Conservation (phyloP, 2,329 filamentous ascomycete species). For the Penicillium sp. region DNA sequence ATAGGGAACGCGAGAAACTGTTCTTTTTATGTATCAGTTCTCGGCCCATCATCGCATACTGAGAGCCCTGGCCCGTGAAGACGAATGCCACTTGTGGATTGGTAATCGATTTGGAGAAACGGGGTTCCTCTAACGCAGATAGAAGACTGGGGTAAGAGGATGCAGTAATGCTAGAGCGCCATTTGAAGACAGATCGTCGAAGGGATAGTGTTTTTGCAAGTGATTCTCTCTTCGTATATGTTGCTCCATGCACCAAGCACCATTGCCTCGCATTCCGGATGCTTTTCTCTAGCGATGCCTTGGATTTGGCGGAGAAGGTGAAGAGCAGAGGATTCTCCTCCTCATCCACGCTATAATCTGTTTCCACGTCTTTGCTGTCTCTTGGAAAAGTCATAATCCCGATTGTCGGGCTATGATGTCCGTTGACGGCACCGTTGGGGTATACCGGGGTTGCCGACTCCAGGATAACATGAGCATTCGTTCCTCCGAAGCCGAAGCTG, state of each 20-base stretch:
- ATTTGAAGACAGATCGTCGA: not conserved
- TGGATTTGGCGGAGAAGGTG: not conserved
- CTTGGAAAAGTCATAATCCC: not conserved
- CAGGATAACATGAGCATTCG: conserved; percentile 26
- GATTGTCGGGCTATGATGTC: not conserved
- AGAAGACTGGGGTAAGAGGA: not conserved
- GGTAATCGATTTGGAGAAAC: not conserved
- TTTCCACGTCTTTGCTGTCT: not conserved
- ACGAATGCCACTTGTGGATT: not conserved
- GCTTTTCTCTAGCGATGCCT: not conserved
- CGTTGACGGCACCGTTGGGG: not conserved
- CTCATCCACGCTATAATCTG: too few species aligned
- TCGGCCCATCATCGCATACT: conserved; percentile 4
- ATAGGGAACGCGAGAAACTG: not conserved
- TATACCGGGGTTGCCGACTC: not conserved
- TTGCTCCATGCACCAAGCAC: not conserved
- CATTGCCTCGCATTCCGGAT: not conserved
- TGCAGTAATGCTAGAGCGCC: not conserved
- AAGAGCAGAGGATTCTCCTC: conserved; percentile 2
- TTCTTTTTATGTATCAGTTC: not conserved
- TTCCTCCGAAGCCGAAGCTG: conserved; percentile 33
- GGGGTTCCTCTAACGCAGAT: not conserved
- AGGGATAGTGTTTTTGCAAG: not conserved
- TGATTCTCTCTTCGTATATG: not conserved
- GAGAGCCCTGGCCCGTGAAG: conserved; percentile 5